Evolutionary conservation across 129 eudicot species (phyloP).

Genomic region (Flaveria bidentis): DNA sequence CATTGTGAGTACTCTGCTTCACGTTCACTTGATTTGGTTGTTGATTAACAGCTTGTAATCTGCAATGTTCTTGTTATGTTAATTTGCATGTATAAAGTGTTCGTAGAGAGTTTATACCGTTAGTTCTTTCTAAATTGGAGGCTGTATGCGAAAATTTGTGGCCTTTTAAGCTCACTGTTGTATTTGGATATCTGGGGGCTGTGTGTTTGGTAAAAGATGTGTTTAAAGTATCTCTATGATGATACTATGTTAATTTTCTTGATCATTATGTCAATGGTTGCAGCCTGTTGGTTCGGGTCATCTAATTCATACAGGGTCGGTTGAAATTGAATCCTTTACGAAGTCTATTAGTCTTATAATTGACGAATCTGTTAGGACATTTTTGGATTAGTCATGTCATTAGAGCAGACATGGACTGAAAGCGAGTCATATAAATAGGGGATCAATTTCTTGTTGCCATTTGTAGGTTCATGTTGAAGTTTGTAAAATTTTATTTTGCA

Average conservation of each 20-base stretch:
- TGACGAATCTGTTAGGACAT: background rate
- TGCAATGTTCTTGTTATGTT: background rate
- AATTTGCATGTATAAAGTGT: conserved; percentile 13
- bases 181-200: background rate
- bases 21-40: background rate
- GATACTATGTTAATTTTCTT: background rate
- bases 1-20: conserved; percentile 33
- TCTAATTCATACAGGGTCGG: background rate
- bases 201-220: background rate
- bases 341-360: background rate
- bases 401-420: background rate
- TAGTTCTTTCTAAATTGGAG: background rate
- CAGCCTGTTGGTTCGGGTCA: conserved; percentile 1
- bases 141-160: background rate
- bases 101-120: background rate
- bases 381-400: background rate
- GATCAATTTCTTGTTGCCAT: background rate
- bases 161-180: background rate
- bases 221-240: background rate
- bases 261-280: background rate
- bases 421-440: background rate
- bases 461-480: background rate
- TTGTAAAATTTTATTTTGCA: background rate
- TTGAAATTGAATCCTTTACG: background rate
- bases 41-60: background rate